Conservation (phyloP, 176 grass and related monocot genomes). For the bread wheat (Triticum aestivum) region DNA sequence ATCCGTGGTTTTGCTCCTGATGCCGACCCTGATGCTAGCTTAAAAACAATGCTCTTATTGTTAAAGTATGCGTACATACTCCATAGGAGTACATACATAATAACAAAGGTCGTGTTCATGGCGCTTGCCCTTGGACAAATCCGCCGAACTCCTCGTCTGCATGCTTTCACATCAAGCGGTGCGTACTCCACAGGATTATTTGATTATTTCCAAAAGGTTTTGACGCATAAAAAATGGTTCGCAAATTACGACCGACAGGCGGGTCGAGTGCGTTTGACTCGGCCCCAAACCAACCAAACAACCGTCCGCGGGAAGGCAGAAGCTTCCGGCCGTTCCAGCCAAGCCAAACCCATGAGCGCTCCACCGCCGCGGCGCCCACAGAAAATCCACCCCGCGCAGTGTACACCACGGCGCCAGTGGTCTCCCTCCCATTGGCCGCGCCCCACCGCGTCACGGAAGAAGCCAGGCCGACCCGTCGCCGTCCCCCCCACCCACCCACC, state of each 20-base stretch:
- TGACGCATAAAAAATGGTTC: neutral
- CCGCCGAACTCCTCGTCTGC: neutral
- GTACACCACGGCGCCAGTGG: neutral
- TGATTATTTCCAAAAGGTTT: neutral
- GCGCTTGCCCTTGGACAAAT: neutral
- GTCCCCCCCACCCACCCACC: neutral
- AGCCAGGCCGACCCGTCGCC: slow-evolving; percentile 28
- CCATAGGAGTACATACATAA: too few species aligned
- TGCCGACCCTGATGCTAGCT: neutral
- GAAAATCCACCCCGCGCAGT: neutral
- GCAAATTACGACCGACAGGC: neutral
- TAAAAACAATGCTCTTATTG: too few species aligned
- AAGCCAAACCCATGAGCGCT: neutral
- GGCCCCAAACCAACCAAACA: neutral
- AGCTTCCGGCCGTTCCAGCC: neutral
- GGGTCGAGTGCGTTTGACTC: neutral
- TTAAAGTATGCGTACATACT: too few species aligned
- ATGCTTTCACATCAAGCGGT: neutral
- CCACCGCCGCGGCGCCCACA: slow-evolving; percentile 11
- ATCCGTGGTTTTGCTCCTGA: neutral
- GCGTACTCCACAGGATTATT: neutral
- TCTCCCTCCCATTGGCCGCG: neutral
- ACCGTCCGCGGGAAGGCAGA: neutral
- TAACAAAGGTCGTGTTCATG: too few species aligned
- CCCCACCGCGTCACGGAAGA: slow-evolving; percentile 6